Evolutionary conservation across 2,329 filamentous ascomycete species (phyloP).

Genomic region (Aspergillus novoparasiticus): DNA sequence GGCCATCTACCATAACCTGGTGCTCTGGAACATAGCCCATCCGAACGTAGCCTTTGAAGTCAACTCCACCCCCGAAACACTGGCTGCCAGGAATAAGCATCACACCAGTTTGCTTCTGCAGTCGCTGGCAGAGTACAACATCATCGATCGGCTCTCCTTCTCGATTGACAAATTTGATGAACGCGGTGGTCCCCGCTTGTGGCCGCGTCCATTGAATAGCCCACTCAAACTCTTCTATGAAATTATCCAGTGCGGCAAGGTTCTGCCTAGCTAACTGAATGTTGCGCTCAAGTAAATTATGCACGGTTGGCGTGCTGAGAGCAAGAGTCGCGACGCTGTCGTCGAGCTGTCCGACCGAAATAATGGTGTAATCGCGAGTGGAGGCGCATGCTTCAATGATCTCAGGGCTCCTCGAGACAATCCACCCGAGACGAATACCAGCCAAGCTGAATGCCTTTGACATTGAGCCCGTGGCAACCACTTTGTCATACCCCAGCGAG

Average conservation of each 20-base stretch:
- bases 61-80: conserved; percentile 67
- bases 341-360: conserved; percentile 75
- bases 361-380: conserved; percentile 76
- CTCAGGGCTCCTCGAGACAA: conserved; percentile 61
- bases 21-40: conserved; percentile 75
- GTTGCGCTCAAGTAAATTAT: conserved; percentile 61
- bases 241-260: conserved; percentile 61
- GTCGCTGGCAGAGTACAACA: conserved; percentile 65
- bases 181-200: conserved; percentile 74
- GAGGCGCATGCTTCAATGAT: conserved; percentile 64
- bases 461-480: conserved; percentile 73
- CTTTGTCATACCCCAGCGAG: conserved; percentile 67
- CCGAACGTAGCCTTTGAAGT: conserved; percentile 73
- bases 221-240: conserved; percentile 61
- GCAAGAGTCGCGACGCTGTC: conserved; percentile 73
- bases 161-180: conserved; percentile 64
- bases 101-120: conserved; percentile 68
- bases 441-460: conserved; percentile 80
- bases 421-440: conserved; percentile 77
- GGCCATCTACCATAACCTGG: conserved; percentile 63
- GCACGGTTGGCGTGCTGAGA: conserved; percentile 61
- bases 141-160: conserved; percentile 67
- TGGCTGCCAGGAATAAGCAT: conserved; percentile 71
- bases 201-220: conserved; percentile 69
- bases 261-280: conserved; percentile 66